A percentile compares a stretch with the other conserved stretches of the same genome.
phyloP scores from a whole-genome alignment of 257 asterid genomes.

The Striga asiatica region DNA sequence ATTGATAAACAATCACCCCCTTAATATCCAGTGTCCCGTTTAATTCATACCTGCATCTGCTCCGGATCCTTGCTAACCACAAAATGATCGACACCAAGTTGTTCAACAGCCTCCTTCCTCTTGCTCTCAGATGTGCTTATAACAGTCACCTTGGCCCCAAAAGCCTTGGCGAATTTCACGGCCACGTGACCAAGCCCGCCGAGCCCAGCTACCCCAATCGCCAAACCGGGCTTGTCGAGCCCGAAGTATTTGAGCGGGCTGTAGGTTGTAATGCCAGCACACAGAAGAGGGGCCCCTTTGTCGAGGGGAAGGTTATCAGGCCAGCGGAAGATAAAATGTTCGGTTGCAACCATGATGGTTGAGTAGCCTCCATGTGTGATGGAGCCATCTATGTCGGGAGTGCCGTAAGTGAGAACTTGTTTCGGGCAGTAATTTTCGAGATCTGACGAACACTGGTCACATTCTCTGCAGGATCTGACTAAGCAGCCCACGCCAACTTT shows the following conservation, averaged over 20 bases:
- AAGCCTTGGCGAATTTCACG: constrained; percentile 37
- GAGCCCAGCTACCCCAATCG: constrained; percentile 25
- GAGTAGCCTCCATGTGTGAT: constrained; percentile 37
- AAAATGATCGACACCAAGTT: constrained; percentile 28
- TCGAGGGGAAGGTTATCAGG: constrained; percentile 33
- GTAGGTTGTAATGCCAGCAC: constrained; percentile 36
- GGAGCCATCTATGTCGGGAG: constrained; percentile 22
- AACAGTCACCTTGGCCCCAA: constrained; percentile 24
- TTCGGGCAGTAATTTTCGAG: constrained; percentile 29
- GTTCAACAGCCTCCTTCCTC: constrained; percentile 25
- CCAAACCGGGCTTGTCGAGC: constrained; percentile 27
- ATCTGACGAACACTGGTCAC: constrained; percentile 21
- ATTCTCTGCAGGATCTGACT: constrained; percentile 28
- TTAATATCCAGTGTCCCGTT: too few relatives aligned
- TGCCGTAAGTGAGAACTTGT: constrained; percentile 17
- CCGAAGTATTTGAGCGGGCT: constrained; percentile 32
- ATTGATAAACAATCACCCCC: too few relatives aligned
- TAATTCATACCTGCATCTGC: constrained; percentile 22
- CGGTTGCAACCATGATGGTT: constrained; percentile 23
- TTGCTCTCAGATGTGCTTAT: constrained; percentile 30
- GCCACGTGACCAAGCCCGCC: constrained; percentile 33
- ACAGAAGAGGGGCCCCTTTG: constrained; percentile 27
- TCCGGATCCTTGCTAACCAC: constrained; percentile 26
- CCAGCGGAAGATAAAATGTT: constrained; percentile 27
- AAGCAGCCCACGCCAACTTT: constrained; percentile 32